Evolutionary conservation across 1,284 basidiomycete genomes (phyloP).

Genomic region (Heterobasidion occidentale): DNA sequence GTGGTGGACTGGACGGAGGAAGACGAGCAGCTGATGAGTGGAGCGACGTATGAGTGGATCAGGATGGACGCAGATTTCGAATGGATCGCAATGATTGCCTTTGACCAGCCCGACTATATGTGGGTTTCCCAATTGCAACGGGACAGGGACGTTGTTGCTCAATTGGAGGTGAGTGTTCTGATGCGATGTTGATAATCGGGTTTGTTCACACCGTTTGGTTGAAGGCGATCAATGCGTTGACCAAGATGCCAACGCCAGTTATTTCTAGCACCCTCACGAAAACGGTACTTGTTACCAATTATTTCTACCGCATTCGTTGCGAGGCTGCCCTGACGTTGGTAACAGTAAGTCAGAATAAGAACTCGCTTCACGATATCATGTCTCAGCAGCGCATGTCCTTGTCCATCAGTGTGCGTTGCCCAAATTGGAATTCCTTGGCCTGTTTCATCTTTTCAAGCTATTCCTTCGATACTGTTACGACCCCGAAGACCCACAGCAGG

Average conservation of each 20-base stretch:
- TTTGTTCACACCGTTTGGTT: conserved; percentile 5
- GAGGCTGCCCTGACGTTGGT: conserved; percentile 89
- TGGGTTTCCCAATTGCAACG: conserved; percentile 97
- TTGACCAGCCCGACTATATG: conserved; percentile 97
- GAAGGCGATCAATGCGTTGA: conserved; percentile 81
- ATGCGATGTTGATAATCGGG: conserved; percentile 3
- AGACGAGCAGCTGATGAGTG: conserved; percentile 88
- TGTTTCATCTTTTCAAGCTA: conserved; percentile 95
- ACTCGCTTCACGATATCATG: neutral
- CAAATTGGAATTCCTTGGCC: conserved; percentile 77
- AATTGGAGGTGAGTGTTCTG: conserved; percentile 70
- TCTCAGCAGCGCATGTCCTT: neutral
- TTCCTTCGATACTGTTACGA: conserved; percentile 93
- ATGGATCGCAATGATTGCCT: conserved; percentile 90
- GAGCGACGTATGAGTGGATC: conserved; percentile 99
- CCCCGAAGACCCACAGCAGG: conserved; percentile 68
- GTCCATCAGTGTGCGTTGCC: conserved; percentile 70
- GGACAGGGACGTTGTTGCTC: conserved; percentile 97
- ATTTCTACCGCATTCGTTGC: conserved; percentile 95
- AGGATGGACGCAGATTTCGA: conserved; percentile 98
- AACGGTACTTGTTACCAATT: conserved; percentile 91
- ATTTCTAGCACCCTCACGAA: conserved; percentile 91
- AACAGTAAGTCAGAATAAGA: conserved; percentile 37
- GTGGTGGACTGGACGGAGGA: conserved; percentile 98
- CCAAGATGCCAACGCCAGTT: conserved; percentile 78